phyloP scores from a whole-genome alignment of 371 early-diverging fungal species.

The Blyttiomyces sp. region DNA sequence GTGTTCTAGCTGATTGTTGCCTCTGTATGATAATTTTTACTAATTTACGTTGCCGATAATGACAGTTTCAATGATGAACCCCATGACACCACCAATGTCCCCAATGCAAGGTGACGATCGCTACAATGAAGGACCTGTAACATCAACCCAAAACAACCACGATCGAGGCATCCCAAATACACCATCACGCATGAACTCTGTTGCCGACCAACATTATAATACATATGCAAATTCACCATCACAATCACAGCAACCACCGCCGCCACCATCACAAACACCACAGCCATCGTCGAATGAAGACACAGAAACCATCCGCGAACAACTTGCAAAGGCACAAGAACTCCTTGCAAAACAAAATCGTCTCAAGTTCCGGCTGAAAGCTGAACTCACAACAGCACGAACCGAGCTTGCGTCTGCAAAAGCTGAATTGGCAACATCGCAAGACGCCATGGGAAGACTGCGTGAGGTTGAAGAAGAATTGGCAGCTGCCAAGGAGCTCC shows the following conservation, averaged over 20 bases:
- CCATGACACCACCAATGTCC: too few species aligned
- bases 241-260: neutral
- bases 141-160: too few species aligned
- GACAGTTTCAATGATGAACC: too few species aligned
- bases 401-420: slow-evolving; percentile 20
- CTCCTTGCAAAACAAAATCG: slow-evolving; percentile 30
- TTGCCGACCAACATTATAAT: too few species aligned
- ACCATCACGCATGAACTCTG: too few species aligned
- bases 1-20: too few species aligned
- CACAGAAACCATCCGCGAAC: slow-evolving; percentile 20
- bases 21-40: too few species aligned
- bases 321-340: slow-evolving; percentile 34
- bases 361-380: slow-evolving; percentile 28
- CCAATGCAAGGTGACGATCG: too few species aligned
- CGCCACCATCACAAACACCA: neutral
- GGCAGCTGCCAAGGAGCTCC: slow-evolving; percentile 33
- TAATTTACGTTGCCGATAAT: too few species aligned
- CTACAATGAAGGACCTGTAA: too few species aligned
- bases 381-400: slow-evolving; percentile 26
- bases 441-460: slow-evolving; percentile 2
- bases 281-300: neutral
- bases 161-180: too few species aligned
- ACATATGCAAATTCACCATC: too few species aligned
- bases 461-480: slow-evolving; percentile 29
- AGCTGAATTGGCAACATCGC: neutral